A percentile compares a stretch with the other conserved stretches of the same genome.
phyloP scores from a whole-genome alignment of 371 early-diverging fungal species.

The Mucor mucedo region DNA sequence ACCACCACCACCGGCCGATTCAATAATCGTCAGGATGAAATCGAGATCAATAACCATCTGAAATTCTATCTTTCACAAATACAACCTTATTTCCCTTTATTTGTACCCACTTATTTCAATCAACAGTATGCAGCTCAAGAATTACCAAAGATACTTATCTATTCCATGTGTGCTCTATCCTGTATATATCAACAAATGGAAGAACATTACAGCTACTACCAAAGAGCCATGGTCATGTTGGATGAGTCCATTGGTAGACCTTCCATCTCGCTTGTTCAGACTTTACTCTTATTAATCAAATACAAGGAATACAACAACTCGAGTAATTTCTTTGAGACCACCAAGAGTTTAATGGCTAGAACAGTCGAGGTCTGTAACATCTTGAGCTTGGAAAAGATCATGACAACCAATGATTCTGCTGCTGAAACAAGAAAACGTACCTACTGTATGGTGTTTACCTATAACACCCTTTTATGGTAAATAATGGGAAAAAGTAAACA shows the following conservation, averaged over 20 bases:
- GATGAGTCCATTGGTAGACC: conserved; percentile 74
- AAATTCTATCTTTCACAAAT: conserved; percentile 24
- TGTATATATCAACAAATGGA: conserved; percentile 29
- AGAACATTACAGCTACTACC: conserved; percentile 32
- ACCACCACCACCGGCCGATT: conserved; percentile 14
- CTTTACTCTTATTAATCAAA: conserved; percentile 72
- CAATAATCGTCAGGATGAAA: conserved; percentile 3
- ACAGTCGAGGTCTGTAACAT: conserved; percentile 28
- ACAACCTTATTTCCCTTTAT: conserved; percentile 31
- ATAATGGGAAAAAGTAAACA: conserved; percentile 11
- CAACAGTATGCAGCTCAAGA: conserved; percentile 21
- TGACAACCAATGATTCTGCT: conserved; percentile 7
- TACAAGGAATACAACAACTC: conserved; percentile 60
- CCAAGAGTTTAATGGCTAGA: conserved; percentile 26
- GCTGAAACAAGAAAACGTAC: conserved; percentile 45
- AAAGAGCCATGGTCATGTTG: conserved; percentile 50
- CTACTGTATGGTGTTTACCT: conserved; percentile 48
- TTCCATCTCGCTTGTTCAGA: conserved; percentile 67
- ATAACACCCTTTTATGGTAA: conserved; percentile 43
- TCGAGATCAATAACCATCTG: conserved; percentile 13
- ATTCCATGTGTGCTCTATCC: conserved; percentile 67
- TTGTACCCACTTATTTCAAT: conserved; percentile 29
- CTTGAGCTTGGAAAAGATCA: conserved; percentile 21
- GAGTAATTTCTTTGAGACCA: conserved; percentile 23
- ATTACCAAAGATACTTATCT: conserved; percentile 29